Evolutionary conservation across 768 basidiomycete species (phyloP), one percentile per base, ranked within the genome.

Genomic region (Auricularia cornea): DNA sequence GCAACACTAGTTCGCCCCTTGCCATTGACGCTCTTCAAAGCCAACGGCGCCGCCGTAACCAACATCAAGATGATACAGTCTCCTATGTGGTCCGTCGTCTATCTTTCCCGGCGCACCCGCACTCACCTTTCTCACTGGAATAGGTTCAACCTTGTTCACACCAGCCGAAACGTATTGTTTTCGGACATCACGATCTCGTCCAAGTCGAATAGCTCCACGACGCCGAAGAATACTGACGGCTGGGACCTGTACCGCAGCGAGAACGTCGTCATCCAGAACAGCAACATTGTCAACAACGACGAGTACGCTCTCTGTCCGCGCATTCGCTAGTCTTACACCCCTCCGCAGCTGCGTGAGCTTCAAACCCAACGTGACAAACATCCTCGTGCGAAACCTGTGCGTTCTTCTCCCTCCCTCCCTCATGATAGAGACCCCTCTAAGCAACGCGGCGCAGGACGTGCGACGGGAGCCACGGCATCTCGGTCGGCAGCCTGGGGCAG

Each of bases 401-500:
- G 54, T 57, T 6, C 80, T 64, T 87, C 85, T 68, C 84, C n/a
- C n/a, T n/a, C n/a, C n/a, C n/a, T n/a, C n/a, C n/a, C n/a, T n/a
- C n/a, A n/a, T n/a, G n/a, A n/a, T n/a, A n/a, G n/a, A n/a, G n/a
- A n/a, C n/a, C n/a, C n/a, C n/a, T n/a, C n/a, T n/a, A n/a, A n/a
- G n/a, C n/a, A n/a, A n/a, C n/a, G n/a, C n/a, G n/a, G n/a, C n/a
- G 5, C 12, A 41, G 26, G 28, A 60, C 33, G 23, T 63, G 20
- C 35, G 40, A 28, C 33, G 31, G 38, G 1, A 61, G 60, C 74
- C 84, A 83, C 66, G 84, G 84, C 4, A 83, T 85, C 59, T 83
- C 82, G 31, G 79, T 83, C 33, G 84, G 85, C 2, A 85, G 84
- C 3, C 74, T 88, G 3, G 86, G 85, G 1, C 80, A 81, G 80